Evolutionary conservation across 108 stramenopile species (phyloP), one percentile per base, ranked within the genome.

Genomic region (Phaeodactylum tricornutum): DNA sequence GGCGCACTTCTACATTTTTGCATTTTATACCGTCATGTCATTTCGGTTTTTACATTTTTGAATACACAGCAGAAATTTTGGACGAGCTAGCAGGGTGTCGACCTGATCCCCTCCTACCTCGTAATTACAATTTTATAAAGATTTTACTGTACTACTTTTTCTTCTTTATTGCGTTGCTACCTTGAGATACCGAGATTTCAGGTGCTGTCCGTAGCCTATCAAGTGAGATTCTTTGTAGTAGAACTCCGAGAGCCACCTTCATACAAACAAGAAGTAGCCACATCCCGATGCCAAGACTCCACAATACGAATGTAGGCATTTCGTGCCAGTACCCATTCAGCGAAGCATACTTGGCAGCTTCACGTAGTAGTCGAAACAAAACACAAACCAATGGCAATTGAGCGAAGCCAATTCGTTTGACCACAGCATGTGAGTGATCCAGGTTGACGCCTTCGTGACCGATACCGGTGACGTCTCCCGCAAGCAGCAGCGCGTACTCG

Each of bases 321-420:
- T 19, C 23, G 19, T 58, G 29, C 31, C 32, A 47, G 12, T 53
- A 49, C 30, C 52, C 50, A 5, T 49, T 64, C 4, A 16, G 23
- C 24, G 35, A 16, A 11, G 48, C 69, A 57, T 83, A 87, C 40
- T 81, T 75, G 33, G 64, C 52, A 23, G 84, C 85, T 55, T 92
- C 90, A 29, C 61, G 61, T 26, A 86, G 47, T 37, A 81, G 86
- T 21, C 87, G 77, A 34, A 79, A 57, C 66, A 85, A 74, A 53
- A 96, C 93, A 53, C 89, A 94, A 38, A 91, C 89, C 23, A 96
- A 67, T 5, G 95, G 95, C 3, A 96, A 68, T 59, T 89, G 88
- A 6, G 95, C 87, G 27, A 96, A 62, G n/a, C 91, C 93, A 11
- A 94, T 54, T 15, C 95, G 71, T 49, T 92, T 89, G 23, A 92